Evolutionary conservation across 2,329 filamentous ascomycete genomes (phyloP).

Genomic region (Botryotinia globosa): DNA sequence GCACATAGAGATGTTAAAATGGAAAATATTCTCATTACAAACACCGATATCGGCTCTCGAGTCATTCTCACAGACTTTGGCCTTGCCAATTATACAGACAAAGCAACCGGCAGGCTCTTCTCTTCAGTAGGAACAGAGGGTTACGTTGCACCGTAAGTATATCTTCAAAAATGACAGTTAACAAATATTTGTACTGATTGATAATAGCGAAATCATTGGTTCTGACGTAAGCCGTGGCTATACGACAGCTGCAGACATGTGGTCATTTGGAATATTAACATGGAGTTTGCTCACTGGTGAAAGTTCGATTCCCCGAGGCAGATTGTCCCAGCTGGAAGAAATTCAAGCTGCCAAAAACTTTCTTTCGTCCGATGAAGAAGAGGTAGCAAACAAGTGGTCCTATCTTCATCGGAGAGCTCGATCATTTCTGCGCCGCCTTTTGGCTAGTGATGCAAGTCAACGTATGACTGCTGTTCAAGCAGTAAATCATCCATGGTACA

Average conservation of each 20-base stretch:
- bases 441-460: slow-evolving; percentile 36
- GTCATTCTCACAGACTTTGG: slow-evolving; percentile 39
- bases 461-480: slow-evolving; percentile 40
- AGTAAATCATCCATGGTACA: slow-evolving; percentile 42
- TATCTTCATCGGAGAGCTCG: slow-evolving; percentile 26
- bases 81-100: slow-evolving; percentile 31
- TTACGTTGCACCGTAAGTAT: slow-evolving; percentile 37
- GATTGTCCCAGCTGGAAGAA: slow-evolving; percentile 28
- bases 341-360: slow-evolving; percentile 25
- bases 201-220: slow-evolving; percentile 28
- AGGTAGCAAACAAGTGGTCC: slow-evolving; percentile 23
- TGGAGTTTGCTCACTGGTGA: slow-evolving; percentile 33
- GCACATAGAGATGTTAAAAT: slow-evolving; percentile 38
- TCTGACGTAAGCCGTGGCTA: slow-evolving; percentile 27
- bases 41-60: slow-evolving; percentile 34
- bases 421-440: slow-evolving; percentile 39
- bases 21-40: slow-evolving; percentile 38
- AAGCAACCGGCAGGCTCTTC: slow-evolving; percentile 29
- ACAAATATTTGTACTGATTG: neutral
- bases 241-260: slow-evolving; percentile 37
- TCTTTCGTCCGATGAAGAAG: slow-evolving; percentile 20
- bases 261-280: slow-evolving; percentile 36
- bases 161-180: neutral
- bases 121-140: slow-evolving; percentile 36
- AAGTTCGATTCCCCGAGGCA: slow-evolving; percentile 24